A percentile compares a stretch with the other conserved stretches of the same genome.
These are phyloP conservation scores for Fusarium globosum DNA, from an alignment of 2,329 filamentous ascomycete genomes.

Conservation along the genomic window DNA sequence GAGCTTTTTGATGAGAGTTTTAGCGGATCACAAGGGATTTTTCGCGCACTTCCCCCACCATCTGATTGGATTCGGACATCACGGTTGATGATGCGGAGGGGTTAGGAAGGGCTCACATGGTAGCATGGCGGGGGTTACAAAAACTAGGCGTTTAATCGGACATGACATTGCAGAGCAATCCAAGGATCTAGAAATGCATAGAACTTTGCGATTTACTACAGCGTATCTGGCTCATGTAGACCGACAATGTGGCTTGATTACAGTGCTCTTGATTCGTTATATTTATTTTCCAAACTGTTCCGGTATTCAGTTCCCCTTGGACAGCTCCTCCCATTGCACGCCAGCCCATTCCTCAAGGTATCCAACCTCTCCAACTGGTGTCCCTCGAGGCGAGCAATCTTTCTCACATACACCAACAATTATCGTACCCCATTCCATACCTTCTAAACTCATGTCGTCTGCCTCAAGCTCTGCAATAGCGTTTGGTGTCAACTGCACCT, in stretches of 20 bases:
- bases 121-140: slow-evolving; percentile 48
- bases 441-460: slow-evolving; percentile 77
- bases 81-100: slow-evolving; percentile 45
- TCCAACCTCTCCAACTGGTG: slow-evolving; percentile 71
- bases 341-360: slow-evolving; percentile 98
- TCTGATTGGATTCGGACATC: slow-evolving; percentile 44
- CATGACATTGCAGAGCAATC: slow-evolving; percentile 52
- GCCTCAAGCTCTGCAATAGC: slow-evolving; percentile 89
- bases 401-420: slow-evolving; percentile 84
- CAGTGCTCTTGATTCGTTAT: slow-evolving; percentile 25
- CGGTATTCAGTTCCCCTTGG: slow-evolving; percentile 49
- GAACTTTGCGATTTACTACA: slow-evolving; percentile 45
- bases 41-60: slow-evolving; percentile 34
- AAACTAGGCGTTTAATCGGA: slow-evolving; percentile 52
- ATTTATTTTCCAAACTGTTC: background rate
- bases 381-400: slow-evolving; percentile 76
- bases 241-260: slow-evolving; percentile 7
- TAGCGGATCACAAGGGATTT: slow-evolving; percentile 32
- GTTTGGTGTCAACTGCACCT: slow-evolving; percentile 91
- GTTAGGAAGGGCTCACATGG: slow-evolving; percentile 44
- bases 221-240: slow-evolving; percentile 20
- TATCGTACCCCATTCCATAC: slow-evolving; percentile 98
- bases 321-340: slow-evolving; percentile 93
- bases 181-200: slow-evolving; percentile 48
- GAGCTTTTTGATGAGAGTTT: slow-evolving; percentile 32